A percentile compares a stretch with the other conserved stretches of the same genome.
phyloP scores from a whole-genome alignment of 306 rosid genomes.

The Gastrolobium villosum region DNA sequence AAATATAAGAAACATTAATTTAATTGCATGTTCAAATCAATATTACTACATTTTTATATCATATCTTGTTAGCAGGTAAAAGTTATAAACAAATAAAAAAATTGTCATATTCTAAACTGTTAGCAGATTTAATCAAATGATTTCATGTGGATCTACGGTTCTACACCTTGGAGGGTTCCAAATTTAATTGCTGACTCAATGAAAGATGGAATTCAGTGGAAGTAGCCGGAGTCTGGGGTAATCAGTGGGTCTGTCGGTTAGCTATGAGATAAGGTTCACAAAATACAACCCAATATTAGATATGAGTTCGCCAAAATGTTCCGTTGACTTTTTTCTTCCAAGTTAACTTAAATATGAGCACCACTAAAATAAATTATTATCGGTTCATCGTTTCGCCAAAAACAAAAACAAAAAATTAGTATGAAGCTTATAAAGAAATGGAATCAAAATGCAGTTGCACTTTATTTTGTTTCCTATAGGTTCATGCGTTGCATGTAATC shows the following conservation, averaged over 20 bases:
- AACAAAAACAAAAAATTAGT: background rate
- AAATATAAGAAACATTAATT: background rate
- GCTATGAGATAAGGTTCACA: slow-evolving; percentile 4
- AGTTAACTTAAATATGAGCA: slow-evolving; percentile 52
- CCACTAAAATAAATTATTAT: background rate
- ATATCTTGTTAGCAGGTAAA: background rate
- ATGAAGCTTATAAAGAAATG: slow-evolving; percentile 42
- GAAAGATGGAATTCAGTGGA: slow-evolving; percentile 41
- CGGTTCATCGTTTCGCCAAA: no score
- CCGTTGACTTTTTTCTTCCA: slow-evolving; percentile 39
- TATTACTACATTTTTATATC: background rate
- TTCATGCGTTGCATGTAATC: slow-evolving; percentile 52
- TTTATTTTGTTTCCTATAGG: slow-evolving; percentile 40
- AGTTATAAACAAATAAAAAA: background rate
- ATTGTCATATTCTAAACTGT: slow-evolving; percentile 28
- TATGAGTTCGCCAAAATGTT: slow-evolving; percentile 39
- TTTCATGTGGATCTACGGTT: slow-evolving; percentile 27
- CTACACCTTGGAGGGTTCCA: slow-evolving; percentile 32
- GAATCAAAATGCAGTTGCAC: slow-evolving; percentile 34
- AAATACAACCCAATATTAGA: slow-evolving; percentile 12
- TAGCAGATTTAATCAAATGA: slow-evolving; percentile 25
- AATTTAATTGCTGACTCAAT: slow-evolving; percentile 21
- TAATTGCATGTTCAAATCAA: background rate
- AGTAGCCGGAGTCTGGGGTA: slow-evolving; percentile 41
- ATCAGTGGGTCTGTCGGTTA: slow-evolving; percentile 19